Evolutionary conservation across 768 basidiomycete species (phyloP).

Genomic region (Clitopilus hobsonii): DNA sequence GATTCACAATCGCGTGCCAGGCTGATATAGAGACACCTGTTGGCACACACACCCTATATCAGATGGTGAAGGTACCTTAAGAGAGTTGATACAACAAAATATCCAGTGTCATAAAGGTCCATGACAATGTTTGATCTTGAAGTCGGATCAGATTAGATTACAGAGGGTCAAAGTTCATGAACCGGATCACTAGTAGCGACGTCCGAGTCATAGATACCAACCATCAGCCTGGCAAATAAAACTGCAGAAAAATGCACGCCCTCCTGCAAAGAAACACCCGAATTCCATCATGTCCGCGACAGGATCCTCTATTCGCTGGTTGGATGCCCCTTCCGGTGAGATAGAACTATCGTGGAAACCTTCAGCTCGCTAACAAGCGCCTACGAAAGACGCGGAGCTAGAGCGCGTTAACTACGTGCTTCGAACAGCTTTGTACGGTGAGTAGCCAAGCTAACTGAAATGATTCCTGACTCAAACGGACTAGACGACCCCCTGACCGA

Average conservation of each 20-base stretch:
- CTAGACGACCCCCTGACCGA: conserved; percentile 16
- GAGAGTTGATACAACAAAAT: too few species aligned
- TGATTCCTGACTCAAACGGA: not conserved
- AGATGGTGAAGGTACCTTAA: not conserved
- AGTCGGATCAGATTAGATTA: too few species aligned
- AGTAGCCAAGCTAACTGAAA: not conserved
- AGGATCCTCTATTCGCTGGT: not conserved
- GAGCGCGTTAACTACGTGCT: not conserved
- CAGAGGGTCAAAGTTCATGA: too few species aligned
- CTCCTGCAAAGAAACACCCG: not conserved
- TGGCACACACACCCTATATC: not conserved
- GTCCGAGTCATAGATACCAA: too few species aligned
- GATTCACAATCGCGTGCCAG: not conserved
- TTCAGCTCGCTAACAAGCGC: not conserved
- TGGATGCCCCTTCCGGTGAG: not conserved
- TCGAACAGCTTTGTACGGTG: not conserved
- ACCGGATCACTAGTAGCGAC: too few species aligned
- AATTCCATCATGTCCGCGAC: not conserved
- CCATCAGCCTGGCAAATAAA: too few species aligned
- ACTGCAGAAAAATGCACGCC: too few species aligned
- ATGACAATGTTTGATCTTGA: too few species aligned
- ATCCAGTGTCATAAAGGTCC: too few species aligned
- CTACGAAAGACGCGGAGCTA: not conserved
- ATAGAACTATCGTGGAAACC: not conserved
- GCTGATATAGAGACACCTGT: not conserved